These are phyloP conservation scores for Samsoniella hepiali DNA, from an alignment of 2,329 filamentous ascomycete species.

Conservation along the genomic window DNA sequence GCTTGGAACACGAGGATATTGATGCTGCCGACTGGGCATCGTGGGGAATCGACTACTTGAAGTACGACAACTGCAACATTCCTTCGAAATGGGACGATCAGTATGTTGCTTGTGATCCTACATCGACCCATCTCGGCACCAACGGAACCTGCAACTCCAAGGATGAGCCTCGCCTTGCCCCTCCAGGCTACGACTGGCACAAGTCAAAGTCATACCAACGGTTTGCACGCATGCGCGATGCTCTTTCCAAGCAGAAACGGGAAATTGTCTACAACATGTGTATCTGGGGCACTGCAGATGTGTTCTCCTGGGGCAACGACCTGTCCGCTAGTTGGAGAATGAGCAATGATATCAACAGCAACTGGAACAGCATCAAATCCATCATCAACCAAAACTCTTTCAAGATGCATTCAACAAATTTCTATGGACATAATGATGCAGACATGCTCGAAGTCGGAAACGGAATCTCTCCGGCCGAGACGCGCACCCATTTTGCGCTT, in stretches of 20 bases:
- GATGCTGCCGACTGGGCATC: conserved; percentile 56
- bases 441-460: conserved; percentile 53
- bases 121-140: not conserved
- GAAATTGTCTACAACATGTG: conserved; percentile 52
- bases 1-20: conserved; percentile 52
- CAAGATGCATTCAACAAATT: conserved; percentile 40
- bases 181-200: conserved; percentile 49
- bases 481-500: conserved; percentile 48
- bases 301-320: conserved; percentile 47
- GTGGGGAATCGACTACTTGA: conserved; percentile 53
- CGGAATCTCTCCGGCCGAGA: conserved; percentile 43
- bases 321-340: conserved; percentile 48
- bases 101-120: conserved; percentile 10
- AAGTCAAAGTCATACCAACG: conserved; percentile 45
- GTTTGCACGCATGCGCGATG: conserved; percentile 51
- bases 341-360: conserved; percentile 40
- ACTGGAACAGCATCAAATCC: conserved; percentile 33
- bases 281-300: conserved; percentile 50
- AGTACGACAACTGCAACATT: conserved; percentile 16
- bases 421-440: conserved; percentile 49
- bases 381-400: conserved; percentile 51
- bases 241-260: conserved; percentile 41
- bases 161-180: conserved; percentile 33
- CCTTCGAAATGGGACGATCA: conserved; percentile 7
- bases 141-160: conserved; percentile 23